These are phyloP conservation scores for Zasmidium cellare DNA, from an alignment of 2,329 filamentous ascomycete species.

Conservation along the genomic window DNA sequence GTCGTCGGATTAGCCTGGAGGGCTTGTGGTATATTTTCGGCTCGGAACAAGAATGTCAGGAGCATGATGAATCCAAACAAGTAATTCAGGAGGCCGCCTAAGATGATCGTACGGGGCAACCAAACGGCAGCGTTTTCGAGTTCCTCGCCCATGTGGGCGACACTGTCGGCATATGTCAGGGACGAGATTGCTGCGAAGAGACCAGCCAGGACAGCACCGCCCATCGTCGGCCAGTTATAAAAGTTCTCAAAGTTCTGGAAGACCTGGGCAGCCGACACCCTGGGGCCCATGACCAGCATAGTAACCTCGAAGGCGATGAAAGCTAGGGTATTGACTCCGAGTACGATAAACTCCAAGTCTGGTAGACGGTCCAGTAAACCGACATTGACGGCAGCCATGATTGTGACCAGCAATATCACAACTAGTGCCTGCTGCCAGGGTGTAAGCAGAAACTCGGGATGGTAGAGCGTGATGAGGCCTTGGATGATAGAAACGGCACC, in stretches of 20 bases:
- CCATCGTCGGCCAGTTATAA: conserved; percentile 46
- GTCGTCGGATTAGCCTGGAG: conserved; percentile 20
- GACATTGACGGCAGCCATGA: conserved; percentile 45
- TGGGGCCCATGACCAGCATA: conserved; percentile 44
- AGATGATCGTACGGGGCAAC: conserved; percentile 27
- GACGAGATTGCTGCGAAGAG: conserved; percentile 30
- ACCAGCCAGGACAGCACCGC: conserved; percentile 43
- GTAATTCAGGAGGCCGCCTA: conserved; percentile 20
- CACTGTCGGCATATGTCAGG: conserved; percentile 26
- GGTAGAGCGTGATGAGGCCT: conserved; percentile 19
- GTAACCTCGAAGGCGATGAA: conserved; percentile 55
- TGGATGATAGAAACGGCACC: conserved; percentile 19
- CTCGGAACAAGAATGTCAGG: conserved; percentile 36
- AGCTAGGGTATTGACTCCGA: conserved; percentile 53
- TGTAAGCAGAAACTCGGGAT: conserved; percentile 4
- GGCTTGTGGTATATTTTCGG: conserved; percentile 34
- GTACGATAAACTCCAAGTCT: conserved; percentile 48
- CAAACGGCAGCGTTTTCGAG: conserved; percentile 24
- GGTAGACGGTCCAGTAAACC: conserved; percentile 45
- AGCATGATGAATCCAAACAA: conserved; percentile 26
- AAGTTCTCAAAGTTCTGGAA: conserved; percentile 51
- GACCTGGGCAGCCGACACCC: conserved; percentile 43
- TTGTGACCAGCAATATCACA: conserved; percentile 43
- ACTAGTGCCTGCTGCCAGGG: conserved; percentile 53
- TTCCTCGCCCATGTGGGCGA: conserved; percentile 33